Evolutionary conservation across 305 asterid species (phyloP), one percentile per base, ranked within the genome.

Genomic region (Solanum chacoense): DNA sequence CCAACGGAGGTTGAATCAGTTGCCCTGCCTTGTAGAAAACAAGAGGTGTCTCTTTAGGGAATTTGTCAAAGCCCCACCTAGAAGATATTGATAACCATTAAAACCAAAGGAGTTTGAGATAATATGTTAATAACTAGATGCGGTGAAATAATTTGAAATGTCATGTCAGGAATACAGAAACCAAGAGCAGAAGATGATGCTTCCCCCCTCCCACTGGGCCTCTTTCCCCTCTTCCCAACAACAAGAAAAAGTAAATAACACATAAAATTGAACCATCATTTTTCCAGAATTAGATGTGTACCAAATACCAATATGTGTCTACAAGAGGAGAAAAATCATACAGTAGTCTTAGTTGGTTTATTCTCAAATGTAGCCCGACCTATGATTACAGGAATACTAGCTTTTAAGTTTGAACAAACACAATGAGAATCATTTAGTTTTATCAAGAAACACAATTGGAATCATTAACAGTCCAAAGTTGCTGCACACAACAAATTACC

Each of bases 1-100:
- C 94, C 81, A 95, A 89, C 26, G 98, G 93, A 86, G 98, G 97
- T 89, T 91, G 91, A 84, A 97, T 91, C 12, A 95, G 96, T 85
- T 92, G 91, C 86, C 98, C 98, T 28, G 88, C 93, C 93, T 93
- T 88, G 89, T 93, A 97, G 93, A 97, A 97, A 88, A 92, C 95
- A 74, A 97, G 98, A 89, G 99, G 99, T 42, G 94, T 93, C 90
- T 94, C 98, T 92, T 93, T 92, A 24, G 99, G 98, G 88, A 95
- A 97, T 92, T 97, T 97, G 85, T 97, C 99, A 75, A 88, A 88
- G 89, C 95, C 96, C 99, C 99, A 96, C 99, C 99, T 97, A 91
- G 87, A 42, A 85, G 67, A 63, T 79, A 89, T 71, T 88, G 79
- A 78, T 20, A 45, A 88, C 65, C 88, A 87, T 85, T 85, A 80